A percentile compares a stretch with the other conserved stretches of the same genome.
Evolutionary conservation across 2,329 filamentous ascomycete species (phyloP).

Genomic region (Passalora sequoiae): DNA sequence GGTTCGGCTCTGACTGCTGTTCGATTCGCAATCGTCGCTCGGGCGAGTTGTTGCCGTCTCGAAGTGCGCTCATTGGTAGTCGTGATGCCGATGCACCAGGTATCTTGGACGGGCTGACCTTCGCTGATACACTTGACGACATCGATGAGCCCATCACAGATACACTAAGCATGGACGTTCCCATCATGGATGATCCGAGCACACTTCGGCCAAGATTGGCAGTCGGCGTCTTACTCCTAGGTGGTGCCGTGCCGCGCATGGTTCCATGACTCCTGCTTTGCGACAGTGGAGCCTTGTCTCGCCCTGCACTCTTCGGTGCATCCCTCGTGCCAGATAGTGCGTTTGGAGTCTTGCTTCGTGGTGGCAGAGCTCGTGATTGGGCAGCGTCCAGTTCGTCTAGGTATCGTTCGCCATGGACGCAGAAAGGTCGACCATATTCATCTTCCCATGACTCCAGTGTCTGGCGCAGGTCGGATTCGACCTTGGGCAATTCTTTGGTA

Average conservation of each 20-base stretch:
- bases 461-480: constrained; percentile 76
- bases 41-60: constrained; percentile 72
- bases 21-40: constrained; percentile 54
- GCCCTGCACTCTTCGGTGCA: constrained; percentile 28
- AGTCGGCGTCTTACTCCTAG: constrained; percentile 43
- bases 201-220: constrained; percentile 33
- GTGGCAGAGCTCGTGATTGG: constrained; percentile 54
- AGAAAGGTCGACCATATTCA: constrained; percentile 87
- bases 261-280: constrained; percentile 36
- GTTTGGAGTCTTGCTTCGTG: constrained; percentile 60
- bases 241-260: constrained; percentile 39
- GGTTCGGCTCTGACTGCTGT: constrained; percentile 38
- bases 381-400: constrained; percentile 72
- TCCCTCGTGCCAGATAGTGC: constrained; percentile 26
- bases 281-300: constrained; percentile 15
- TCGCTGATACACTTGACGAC: constrained; percentile 18
- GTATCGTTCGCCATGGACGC: constrained; percentile 88
- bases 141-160: constrained; percentile 34
- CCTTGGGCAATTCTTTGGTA: constrained; percentile 88
- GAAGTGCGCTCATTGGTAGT: constrained; percentile 63
- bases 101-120: constrained; percentile 60
- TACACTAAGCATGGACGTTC: constrained; percentile 24
- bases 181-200: constrained; percentile 15
- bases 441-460: constrained; percentile 85
- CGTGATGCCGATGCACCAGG: constrained; percentile 50